Evolutionary conservation across 228 moss, liverwort and hornwort species (phyloP), one percentile per base, ranked within the genome.

Genomic region (Sphagnum magellanicum): DNA sequence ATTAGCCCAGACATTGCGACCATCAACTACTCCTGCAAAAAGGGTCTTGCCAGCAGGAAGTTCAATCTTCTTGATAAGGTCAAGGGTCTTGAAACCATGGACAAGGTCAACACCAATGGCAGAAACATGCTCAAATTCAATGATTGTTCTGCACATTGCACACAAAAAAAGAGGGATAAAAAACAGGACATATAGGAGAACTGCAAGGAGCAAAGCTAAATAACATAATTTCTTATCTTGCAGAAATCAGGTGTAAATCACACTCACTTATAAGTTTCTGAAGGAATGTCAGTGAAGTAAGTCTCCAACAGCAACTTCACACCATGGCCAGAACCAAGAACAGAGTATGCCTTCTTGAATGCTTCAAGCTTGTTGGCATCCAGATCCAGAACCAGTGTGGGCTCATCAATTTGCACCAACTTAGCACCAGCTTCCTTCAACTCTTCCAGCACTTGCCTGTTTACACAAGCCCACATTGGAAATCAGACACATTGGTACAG

Each of bases 31-130:
- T 9, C 91, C 94, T 0, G 94, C 94, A 60, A 88, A 72, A 69
- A 94, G 57, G 4, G 81, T 88, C 74, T 84, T 89, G 0, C 80
- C 17, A 17, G 17, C 82, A 0, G 47, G 72, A 17, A 17, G 17
- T 17, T 91, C 94, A 4, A 81, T 62, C 70, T 84, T 81, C 79
- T 85, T 88, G 65, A 95, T 88, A 70, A 92, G 67, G 3, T 55
- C 66, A 77, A 95, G 50, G 0, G 90, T 92, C 69, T 85, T 83
- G 14, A 81, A 59, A 15, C 94, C 94, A 17, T 88, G 94, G 0
- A 95, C 90, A 1, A 95, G 80, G 62, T 95, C 94, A n/a, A 92
- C 83, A 49, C 92, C 92, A 51, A 95, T 76, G 0, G 79, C 94
- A 1, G 74, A 67, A 4, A 92, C 69, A 16, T 79, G 67, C 10